phyloP scores from a whole-genome alignment of 148 eudicot genomes.

The Chenopodium formosanum region DNA sequence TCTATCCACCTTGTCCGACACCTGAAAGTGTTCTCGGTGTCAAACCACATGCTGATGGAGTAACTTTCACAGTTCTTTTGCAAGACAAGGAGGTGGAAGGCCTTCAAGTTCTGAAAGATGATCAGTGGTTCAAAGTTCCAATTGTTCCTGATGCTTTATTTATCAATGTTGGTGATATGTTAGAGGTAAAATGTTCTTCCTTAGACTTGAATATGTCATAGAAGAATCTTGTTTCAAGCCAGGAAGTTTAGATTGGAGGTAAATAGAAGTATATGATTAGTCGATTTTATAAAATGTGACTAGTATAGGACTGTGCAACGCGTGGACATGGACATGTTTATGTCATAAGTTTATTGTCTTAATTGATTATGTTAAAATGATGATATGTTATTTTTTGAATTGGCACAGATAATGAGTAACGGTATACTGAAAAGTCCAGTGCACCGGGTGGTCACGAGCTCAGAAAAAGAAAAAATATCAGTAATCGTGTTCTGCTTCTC shows the following conservation, averaged over 20 bases:
- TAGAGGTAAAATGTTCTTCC: conserved; percentile 39
- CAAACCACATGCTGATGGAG: conserved; percentile 44
- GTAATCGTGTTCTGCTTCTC: conserved; percentile 37
- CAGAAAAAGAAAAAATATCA: conserved; percentile 38
- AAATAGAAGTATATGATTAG: not conserved
- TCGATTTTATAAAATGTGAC: no score
- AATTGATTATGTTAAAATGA: no score
- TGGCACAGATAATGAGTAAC: conserved; percentile 47
- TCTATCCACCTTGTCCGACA: conserved; percentile 42
- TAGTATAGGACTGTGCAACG: no score
- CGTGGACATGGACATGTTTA: no score
- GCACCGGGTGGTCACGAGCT: conserved; percentile 51
- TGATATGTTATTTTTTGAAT: not conserved
- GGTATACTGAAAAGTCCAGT: conserved; percentile 47
- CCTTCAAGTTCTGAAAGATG: conserved; percentile 45
- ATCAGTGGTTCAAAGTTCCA: conserved; percentile 43
- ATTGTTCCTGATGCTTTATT: conserved; percentile 39
- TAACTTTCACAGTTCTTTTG: conserved; percentile 34
- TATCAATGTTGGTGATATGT: conserved; percentile 46
- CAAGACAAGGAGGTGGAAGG: conserved; percentile 51
- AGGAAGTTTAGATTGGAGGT: not conserved
- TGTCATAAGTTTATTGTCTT: no score
- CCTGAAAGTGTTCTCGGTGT: conserved; percentile 39
- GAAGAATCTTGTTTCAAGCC: not conserved
- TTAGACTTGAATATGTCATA: not conserved